Evolutionary conservation across 1,284 basidiomycete genomes (phyloP).

Genomic region (Gomphus sp.): DNA sequence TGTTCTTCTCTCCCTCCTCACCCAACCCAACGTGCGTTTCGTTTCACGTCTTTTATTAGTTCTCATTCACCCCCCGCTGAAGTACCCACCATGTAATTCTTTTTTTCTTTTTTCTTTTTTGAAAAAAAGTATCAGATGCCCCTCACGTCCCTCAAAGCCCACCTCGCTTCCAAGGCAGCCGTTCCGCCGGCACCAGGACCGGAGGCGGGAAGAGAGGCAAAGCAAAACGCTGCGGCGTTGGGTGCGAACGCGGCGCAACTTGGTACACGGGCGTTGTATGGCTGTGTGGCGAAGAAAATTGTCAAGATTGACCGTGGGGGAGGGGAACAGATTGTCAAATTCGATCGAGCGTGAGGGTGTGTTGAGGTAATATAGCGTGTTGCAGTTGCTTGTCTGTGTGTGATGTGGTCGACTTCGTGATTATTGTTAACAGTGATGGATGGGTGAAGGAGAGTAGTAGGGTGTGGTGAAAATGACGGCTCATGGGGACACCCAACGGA

Average conservation of each 20-base stretch:
- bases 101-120: too few species aligned
- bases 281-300: conserved; percentile 61
- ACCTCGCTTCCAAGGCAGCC: conserved; percentile 34
- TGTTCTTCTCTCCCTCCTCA: conserved; percentile 48
- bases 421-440: too few species aligned
- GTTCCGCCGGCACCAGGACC: conserved; percentile 22
- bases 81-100: conserved; percentile 20
- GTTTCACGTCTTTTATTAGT: not conserved
- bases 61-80: not conserved
- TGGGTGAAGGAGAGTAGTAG: too few species aligned
- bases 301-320: conserved; percentile 65
- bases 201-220: conserved; percentile 27
- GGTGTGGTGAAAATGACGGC: too few species aligned
- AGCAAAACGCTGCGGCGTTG: conserved; percentile 17
- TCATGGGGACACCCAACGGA: too few species aligned
- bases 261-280: conserved; percentile 17
- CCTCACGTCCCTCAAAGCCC: conserved; percentile 52
- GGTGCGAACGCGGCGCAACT: conserved; percentile 30
- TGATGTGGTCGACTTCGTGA: too few species aligned
- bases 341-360: conserved; percentile 39
- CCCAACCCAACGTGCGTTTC: conserved; percentile 22
- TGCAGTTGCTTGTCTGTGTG: too few species aligned
- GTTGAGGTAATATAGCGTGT: not conserved
- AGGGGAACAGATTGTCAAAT: conserved; percentile 62
- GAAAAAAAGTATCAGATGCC: conserved; percentile 45